Evolutionary conservation across 768 basidiomycete genomes (phyloP), one percentile per base, ranked within the genome.

Genomic region (Russula sp.): DNA sequence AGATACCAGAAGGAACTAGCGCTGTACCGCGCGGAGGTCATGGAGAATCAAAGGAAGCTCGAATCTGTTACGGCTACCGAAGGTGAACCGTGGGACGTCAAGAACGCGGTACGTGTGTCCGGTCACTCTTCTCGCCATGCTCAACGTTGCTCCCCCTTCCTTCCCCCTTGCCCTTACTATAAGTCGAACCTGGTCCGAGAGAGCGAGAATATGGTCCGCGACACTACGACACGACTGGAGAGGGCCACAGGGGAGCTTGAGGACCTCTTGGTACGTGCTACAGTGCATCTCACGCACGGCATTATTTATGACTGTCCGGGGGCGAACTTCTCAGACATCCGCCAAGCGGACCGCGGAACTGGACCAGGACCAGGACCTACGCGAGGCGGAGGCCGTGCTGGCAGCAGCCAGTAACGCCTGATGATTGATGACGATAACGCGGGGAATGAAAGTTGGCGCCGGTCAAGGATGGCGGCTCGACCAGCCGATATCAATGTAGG

Each of bases 181-280:
- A 27, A 66, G 65, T 42, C 49, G 22, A 59, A 55, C 76, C 75
- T 86, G 54, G 85, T 66, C 40, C 62, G 89, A 61, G 92, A 95
- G 77, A 86, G 87, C 48, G 76, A 83, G 65, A 91, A 84, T 78
- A 91, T 95, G 91, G 81, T 93, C 63, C 75, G 75, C 55, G 89
- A 93, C 71, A 80, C 86, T 22, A 75, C 77, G 60, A 79, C 73
- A 59, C 81, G 88, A 52, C 75, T 91, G n/a, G 82, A 78, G 52
- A 82, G 79, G 69, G 85, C 84, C 37, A 77, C 78, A 37, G 84
- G 77, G 60, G 88, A 89, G 59, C 78, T 94, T 63, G 76, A 79
- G 66, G 80, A 82, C 62, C 74, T 91, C 51, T 72, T 91, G 58
- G 92, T 94, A 72, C 66, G 89, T 83, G 67, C 66, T 7, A 49